Conservation (phyloP, 129 eudicot species). For the Calendula officinalis region DNA sequence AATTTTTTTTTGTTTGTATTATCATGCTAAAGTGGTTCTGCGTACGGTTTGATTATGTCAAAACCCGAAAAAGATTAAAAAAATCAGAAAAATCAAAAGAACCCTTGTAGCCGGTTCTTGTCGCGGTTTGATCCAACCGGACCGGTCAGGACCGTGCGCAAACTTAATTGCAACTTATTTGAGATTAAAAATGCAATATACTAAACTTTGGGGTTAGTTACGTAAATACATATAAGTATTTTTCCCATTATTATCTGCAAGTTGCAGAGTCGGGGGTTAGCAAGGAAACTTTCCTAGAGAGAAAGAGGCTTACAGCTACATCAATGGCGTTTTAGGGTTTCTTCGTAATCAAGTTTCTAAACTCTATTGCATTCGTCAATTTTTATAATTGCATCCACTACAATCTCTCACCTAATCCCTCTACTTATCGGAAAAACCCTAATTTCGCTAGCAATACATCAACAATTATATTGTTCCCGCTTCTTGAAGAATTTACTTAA, state of each 20-base stretch:
- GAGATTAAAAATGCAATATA: not conserved
- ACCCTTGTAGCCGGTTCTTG: no score
- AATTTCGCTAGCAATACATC: slow-evolving; percentile 1
- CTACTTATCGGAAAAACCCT: slow-evolving; percentile 20
- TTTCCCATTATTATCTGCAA: slow-evolving; percentile 25
- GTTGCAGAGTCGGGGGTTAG: slow-evolving; percentile 30
- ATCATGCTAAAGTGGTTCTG: no score
- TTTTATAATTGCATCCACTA: not conserved
- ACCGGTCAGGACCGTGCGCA: no score
- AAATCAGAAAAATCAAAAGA: no score
- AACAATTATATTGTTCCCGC: slow-evolving; percentile 2
- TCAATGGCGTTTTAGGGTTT: slow-evolving; percentile 33
- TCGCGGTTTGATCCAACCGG: no score
- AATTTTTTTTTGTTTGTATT: no score
- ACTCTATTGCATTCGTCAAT: slow-evolving; percentile 1
- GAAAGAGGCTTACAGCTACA: slow-evolving; percentile 10
- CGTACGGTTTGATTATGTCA: no score
- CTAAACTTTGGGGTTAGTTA: slow-evolving; percentile 9
- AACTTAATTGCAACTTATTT: not conserved
- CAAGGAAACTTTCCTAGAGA: slow-evolving; percentile 22
- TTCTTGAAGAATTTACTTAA: slow-evolving; percentile 4
- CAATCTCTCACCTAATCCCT: not conserved
- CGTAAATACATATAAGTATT: slow-evolving; percentile 18
- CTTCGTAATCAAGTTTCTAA: slow-evolving; percentile 11
- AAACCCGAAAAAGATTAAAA: no score